Percentiles rank a stretch among this genome's conserved stretches.
These are phyloP conservation scores for Perilla frutescens DNA, from an alignment of 257 asterid genomes.

Conservation along the genomic window DNA sequence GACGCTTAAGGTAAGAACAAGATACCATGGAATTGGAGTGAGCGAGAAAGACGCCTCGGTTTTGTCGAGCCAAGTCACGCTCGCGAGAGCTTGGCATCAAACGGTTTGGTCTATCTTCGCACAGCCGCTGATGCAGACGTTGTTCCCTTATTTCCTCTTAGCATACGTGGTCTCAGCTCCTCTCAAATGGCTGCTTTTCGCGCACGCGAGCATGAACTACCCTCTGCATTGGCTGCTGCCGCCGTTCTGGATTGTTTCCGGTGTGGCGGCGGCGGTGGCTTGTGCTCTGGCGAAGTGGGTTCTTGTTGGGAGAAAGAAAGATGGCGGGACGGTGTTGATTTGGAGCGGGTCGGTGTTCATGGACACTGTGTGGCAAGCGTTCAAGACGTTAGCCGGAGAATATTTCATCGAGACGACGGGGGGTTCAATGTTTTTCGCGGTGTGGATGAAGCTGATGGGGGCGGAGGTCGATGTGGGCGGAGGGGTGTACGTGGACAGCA, in stretches of 20 bases:
- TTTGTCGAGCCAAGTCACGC: constrained; percentile 48
- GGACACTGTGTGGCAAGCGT: constrained; percentile 91
- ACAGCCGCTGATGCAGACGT: constrained; percentile 77
- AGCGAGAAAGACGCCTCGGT: constrained; percentile 43
- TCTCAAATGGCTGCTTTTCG: constrained; percentile 40
- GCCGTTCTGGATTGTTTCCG: constrained; percentile 75
- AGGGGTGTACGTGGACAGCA: constrained; percentile 80
- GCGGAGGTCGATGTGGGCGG: constrained; percentile 56
- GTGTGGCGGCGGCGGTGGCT: constrained; percentile 52
- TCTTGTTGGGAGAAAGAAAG: constrained; percentile 71
- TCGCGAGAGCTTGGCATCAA: constrained; percentile 61
- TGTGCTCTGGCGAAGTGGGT: constrained; percentile 63
- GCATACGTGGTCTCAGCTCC: constrained; percentile 57
- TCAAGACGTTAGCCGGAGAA: constrained; percentile 69
- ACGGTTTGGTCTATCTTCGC: constrained; percentile 63
- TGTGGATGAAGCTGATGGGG: constrained; percentile 88
- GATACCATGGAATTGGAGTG: constrained; percentile 80
- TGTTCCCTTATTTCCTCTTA: constrained; percentile 65
- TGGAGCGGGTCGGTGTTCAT: constrained; percentile 67
- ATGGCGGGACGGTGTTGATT: constrained; percentile 59
- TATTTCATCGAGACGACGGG: constrained; percentile 71
- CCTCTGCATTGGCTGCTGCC: constrained; percentile 68
- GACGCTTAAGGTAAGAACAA: constrained; percentile 69
- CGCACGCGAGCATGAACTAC: constrained; percentile 37
- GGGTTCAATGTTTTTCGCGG: constrained; percentile 63